Evolutionary conservation across 169 alveolate species (phyloP).

Genomic region (Eimeria acervulina): DNA sequence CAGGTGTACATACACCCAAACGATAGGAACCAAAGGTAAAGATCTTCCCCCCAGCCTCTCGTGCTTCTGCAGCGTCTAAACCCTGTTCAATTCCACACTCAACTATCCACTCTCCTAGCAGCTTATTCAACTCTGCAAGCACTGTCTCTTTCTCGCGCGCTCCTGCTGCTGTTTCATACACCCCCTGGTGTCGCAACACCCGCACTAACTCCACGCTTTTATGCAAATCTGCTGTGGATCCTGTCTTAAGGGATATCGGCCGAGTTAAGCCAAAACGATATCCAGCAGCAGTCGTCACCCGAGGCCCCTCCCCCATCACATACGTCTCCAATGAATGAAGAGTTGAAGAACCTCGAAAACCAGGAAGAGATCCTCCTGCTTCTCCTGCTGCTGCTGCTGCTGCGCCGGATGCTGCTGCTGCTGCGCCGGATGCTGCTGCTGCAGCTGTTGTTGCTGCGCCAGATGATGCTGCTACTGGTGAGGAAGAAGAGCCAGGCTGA

Average conservation of each 20-base stretch:
- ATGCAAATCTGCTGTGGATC: slow-evolving; percentile 61
- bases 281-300: slow-evolving; percentile 11
- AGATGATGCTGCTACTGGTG: neutral
- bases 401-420: too few species aligned
- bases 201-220: slow-evolving; percentile 72
- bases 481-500: neutral
- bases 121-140: slow-evolving; percentile 60
- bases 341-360: too few species aligned
- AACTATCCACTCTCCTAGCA: slow-evolving; percentile 82
- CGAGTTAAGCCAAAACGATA: slow-evolving; percentile 80
- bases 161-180: slow-evolving; percentile 84
- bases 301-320: slow-evolving; percentile 72
- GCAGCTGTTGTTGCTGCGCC: neutral
- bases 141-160: slow-evolving; percentile 77
- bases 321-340: slow-evolving; percentile 17
- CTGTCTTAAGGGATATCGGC: slow-evolving; percentile 65
- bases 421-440: neutral
- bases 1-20: slow-evolving; percentile 98
- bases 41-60: slow-evolving; percentile 84
- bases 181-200: slow-evolving; percentile 21
- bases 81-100: slow-evolving; percentile 84
- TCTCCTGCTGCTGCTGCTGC: too few species aligned
- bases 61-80: slow-evolving; percentile 81
- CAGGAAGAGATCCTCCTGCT: neutral
- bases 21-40: slow-evolving; percentile 96